Evolutionary conservation across 805 yeast genomes (phyloP).

Genomic region (Candida schatavii): DNA sequence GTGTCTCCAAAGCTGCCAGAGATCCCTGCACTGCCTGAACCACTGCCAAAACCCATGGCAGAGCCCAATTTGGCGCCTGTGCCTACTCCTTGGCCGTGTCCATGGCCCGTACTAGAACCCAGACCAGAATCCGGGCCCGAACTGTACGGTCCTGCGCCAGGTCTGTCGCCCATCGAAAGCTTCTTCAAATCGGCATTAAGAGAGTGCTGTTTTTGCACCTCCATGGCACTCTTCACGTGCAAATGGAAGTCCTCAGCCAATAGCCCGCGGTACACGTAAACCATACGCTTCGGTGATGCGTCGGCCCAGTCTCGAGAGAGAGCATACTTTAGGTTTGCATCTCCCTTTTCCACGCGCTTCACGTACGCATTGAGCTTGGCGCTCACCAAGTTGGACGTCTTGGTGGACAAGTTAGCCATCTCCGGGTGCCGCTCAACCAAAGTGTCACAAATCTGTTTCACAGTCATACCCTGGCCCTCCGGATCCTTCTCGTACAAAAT

Average conservation of each 20-base stretch:
- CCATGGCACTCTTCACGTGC: constrained; percentile 63
- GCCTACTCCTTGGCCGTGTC: neutral
- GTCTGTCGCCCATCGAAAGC: neutral
- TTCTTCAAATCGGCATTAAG: neutral
- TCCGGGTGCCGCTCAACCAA: constrained; percentile 74
- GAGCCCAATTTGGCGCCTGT: neutral
- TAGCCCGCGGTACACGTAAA: constrained; percentile 78
- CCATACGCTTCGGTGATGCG: constrained; percentile 87
- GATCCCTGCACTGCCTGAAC: neutral
- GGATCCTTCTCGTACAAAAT: constrained; percentile 69
- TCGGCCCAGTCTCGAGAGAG: constrained; percentile 88
- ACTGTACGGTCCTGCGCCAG: too few relatives aligned
- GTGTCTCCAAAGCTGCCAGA: neutral
- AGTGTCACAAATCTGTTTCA: constrained; percentile 79
- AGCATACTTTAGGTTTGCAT: constrained; percentile 66
- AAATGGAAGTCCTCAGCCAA: constrained; percentile 71
- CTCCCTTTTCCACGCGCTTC: constrained; percentile 82
- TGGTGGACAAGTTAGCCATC: constrained; percentile 77
- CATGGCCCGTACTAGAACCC: neutral
- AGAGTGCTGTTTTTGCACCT: constrained; percentile 7
- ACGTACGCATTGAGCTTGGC: constrained; percentile 85
- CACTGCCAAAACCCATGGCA: neutral
- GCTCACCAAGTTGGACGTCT: constrained; percentile 75
- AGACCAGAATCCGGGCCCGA: too few relatives aligned
- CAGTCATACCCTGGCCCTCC: constrained; percentile 80